Evolutionary conservation across 805 yeast species (phyloP).

Genomic region (Wickerhamiella domercqiae): DNA sequence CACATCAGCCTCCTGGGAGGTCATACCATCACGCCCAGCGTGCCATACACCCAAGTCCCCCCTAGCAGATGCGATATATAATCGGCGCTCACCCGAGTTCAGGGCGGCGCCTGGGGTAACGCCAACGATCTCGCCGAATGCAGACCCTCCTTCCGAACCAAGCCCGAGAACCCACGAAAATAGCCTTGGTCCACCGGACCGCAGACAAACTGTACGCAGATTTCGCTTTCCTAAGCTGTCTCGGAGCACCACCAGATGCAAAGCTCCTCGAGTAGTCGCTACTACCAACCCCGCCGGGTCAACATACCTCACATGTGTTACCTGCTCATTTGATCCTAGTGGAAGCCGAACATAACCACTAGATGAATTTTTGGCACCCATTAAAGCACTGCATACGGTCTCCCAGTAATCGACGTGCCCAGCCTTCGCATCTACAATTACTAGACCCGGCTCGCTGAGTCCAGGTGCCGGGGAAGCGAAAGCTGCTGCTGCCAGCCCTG

Average conservation of each 20-base stretch:
- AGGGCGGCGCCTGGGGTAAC: conserved; percentile 39
- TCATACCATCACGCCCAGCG: conserved; percentile 31
- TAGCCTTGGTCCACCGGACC: conserved; percentile 5
- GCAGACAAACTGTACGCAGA: conserved; percentile 17
- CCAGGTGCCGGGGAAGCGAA: conserved; percentile 45
- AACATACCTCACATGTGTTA: conserved; percentile 41
- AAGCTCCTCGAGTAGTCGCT: conserved; percentile 56
- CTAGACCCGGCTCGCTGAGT: conserved; percentile 47
- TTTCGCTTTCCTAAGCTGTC: conserved; percentile 53
- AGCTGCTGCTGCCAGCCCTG: conserved; percentile 29
- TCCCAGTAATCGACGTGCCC: conserved; percentile 60
- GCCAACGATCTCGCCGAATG: conserved; percentile 36
- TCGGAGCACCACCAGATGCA: conserved; percentile 44
- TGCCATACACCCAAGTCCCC: conserved; percentile 38
- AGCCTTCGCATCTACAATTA: conserved; percentile 40
- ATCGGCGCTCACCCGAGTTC: conserved; percentile 33
- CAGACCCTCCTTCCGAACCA: conserved; percentile 6
- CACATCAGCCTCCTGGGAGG: conserved; percentile 26
- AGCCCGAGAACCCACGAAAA: conserved; percentile 5
- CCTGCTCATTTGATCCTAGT: conserved; percentile 36
- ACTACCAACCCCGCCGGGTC: conserved; percentile 64
- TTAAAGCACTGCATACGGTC: conserved; percentile 48
- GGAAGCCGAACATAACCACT: conserved; percentile 28
- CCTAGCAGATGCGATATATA: conserved; percentile 28
- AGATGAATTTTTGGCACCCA: background rate